These are phyloP conservation scores for Saksenaea vasiformis DNA, from an alignment of 371 early-diverging fungal species.

Conservation along the genomic window DNA sequence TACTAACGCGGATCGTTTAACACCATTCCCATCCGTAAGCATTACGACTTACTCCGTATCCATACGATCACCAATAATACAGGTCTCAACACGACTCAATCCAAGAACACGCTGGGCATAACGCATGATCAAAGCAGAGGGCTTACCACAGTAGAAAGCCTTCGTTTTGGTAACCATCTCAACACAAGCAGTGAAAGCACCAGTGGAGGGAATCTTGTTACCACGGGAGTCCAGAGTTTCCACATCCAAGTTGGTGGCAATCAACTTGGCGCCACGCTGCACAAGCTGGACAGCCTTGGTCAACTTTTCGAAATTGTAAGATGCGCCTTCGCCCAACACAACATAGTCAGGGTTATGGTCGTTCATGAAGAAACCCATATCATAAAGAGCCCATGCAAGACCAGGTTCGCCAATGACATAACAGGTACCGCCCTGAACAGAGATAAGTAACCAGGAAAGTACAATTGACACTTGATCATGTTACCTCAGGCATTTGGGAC, in stretches of 20 bases:
- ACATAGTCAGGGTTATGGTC: conserved; percentile 68
- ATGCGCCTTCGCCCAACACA: conserved; percentile 64
- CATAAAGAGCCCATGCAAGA: conserved; percentile 66
- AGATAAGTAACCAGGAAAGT: background rate
- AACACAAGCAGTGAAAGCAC: conserved; percentile 64
- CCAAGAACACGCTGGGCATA: conserved; percentile 65
- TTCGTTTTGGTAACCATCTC: conserved; percentile 66
- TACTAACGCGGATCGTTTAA: conserved; percentile 16
- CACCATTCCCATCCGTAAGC: background rate
- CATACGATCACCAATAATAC: conserved; percentile 75
- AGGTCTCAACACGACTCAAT: conserved; percentile 58
- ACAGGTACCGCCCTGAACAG: conserved; percentile 47
- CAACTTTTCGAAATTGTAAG: conserved; percentile 64
- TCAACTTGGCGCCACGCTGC: conserved; percentile 58
- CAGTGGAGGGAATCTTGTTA: conserved; percentile 60
- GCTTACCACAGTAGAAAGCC: conserved; percentile 72
- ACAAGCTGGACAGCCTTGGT: conserved; percentile 67
- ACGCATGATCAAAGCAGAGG: conserved; percentile 67
- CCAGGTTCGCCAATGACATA: conserved; percentile 72
- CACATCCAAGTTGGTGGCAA: conserved; percentile 70
- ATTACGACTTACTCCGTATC: conserved; percentile 56
- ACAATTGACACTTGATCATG: background rate
- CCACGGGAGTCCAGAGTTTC: conserved; percentile 60
- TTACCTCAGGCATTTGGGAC: conserved; percentile 59
- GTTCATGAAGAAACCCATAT: conserved; percentile 69